Percentiles rank a stretch among this genome's conserved stretches.
phyloP scores from a whole-genome alignment of 1,284 basidiomycete species.

The Hemileia vastatrix region DNA sequence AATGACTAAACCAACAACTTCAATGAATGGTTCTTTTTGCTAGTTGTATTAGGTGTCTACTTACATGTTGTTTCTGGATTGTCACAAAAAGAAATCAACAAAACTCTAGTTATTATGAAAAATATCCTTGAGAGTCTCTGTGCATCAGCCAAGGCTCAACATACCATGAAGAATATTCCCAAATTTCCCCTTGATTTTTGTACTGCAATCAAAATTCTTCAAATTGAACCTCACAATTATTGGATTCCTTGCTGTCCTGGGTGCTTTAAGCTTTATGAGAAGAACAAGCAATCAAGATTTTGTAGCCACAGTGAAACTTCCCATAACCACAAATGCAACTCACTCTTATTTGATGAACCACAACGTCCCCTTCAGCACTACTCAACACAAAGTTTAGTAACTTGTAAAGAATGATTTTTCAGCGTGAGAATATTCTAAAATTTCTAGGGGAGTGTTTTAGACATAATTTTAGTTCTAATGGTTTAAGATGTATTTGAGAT shows the following conservation, averaged over 20 bases:
- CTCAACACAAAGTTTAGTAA: background rate
- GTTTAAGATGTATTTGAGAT: conserved; percentile 2
- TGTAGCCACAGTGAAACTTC: background rate
- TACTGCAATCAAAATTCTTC: background rate
- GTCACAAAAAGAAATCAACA: background rate
- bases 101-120: background rate
- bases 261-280: conserved; percentile 6
- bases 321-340: background rate
- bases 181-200: conserved; percentile 1
- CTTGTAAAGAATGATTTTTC: background rate
- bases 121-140: no score
- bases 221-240: background rate
- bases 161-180: background rate
- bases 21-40: background rate
- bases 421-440: background rate
- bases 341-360: background rate
- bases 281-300: background rate
- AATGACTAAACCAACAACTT: no score
- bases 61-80: conserved; percentile 7
- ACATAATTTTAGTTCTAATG: no score
- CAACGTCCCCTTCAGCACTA: background rate
- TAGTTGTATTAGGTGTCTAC: background rate
- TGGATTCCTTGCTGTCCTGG: background rate
- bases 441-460: background rate
- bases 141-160: no score